These are phyloP conservation scores for Verticillium albo-atrum DNA, from an alignment of 2,329 filamentous ascomycete species.

Conservation along the genomic window DNA sequence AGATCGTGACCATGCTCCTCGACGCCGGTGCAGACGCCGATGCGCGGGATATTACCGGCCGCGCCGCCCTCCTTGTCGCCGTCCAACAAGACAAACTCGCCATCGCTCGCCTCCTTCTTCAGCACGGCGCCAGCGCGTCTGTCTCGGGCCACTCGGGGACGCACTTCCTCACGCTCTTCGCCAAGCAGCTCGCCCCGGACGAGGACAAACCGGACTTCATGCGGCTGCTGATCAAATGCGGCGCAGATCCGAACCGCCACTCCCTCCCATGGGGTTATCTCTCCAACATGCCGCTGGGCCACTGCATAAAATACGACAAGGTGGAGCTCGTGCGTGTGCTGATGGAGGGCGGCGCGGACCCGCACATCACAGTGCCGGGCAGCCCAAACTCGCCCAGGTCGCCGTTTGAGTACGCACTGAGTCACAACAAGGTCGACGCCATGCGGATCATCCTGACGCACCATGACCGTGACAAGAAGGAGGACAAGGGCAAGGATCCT, in stretches of 20 bases:
- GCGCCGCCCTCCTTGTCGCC: constrained; percentile 24
- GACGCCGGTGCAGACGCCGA: constrained; percentile 25
- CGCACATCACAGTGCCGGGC: not conserved
- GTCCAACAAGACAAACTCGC: constrained; percentile 17
- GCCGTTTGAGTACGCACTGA: not conserved
- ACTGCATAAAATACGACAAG: not conserved
- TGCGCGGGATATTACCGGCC: constrained; percentile 22
- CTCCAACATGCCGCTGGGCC: not conserved
- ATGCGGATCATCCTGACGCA: not conserved
- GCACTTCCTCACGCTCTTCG: constrained; percentile 2
- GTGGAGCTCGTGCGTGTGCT: not conserved
- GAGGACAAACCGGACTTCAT: constrained; percentile 1
- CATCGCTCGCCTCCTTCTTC: constrained; percentile 21
- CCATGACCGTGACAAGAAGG: not conserved
- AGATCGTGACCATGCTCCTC: constrained; percentile 24
- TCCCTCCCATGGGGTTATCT: not conserved
- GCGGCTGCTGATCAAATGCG: constrained; percentile 20
- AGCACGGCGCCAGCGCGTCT: constrained; percentile 4
- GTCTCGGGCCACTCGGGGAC: constrained; percentile 4
- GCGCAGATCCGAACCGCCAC: constrained; percentile 14
- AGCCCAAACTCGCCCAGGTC: not conserved
- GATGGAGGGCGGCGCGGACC: not conserved
- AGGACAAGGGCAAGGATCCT: not conserved
- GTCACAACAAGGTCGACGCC: not conserved
- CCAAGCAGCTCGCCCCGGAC: not conserved